Evolutionary conservation across 306 rosid species (phyloP), one percentile per base, ranked within the genome.

Genomic region (Rosa persica): DNA sequence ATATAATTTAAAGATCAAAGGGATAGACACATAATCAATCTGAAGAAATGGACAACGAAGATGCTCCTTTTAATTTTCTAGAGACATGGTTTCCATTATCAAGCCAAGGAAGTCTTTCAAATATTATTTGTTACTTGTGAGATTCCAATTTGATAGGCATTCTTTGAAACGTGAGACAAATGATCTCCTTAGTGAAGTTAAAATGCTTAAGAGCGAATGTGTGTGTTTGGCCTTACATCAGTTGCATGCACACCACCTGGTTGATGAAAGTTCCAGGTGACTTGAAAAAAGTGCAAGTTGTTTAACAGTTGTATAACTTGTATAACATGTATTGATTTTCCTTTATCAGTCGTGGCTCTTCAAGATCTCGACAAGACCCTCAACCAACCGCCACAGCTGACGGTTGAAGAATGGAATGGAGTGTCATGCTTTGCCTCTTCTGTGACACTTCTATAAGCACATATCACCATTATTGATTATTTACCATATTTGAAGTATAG

Each of bases 371-470:
- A 89, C 82, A 82, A 76, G 78, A 48, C 90, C 74, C 85, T 95
- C 76, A 91, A 93, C 83, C 47, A 54, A 40, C 89, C 97, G 42
- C 54, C 71, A 12, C 80, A n/a, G 87, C 89, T 95, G 80, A 79
- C 76, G 65, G 89, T 65, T 79, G 93, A 93, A 83, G 84, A 88
- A 79, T 95, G 98, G 99, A 78, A 79, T 3, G 99, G 99, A 84
- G 96, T 93, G 16, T 86, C 85, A 55, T 95, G 98, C 83, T 88
- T 81, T 79, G 93, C 88, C 1, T 83, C 98, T 43, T 91, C 98
- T 47, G 88, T 95, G 72, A 81, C 93, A 73, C 83, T 88, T 85
- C 87, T 95, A 98, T 92, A 93, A 87, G 61, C 77, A 36, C 67
- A 20, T 61, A 38, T 55, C 74, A 75, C 79, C 74, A 12, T 60